Evolutionary conservation across 768 basidiomycete genomes (phyloP).

Genomic region (Hysterangium stoloniferum): DNA sequence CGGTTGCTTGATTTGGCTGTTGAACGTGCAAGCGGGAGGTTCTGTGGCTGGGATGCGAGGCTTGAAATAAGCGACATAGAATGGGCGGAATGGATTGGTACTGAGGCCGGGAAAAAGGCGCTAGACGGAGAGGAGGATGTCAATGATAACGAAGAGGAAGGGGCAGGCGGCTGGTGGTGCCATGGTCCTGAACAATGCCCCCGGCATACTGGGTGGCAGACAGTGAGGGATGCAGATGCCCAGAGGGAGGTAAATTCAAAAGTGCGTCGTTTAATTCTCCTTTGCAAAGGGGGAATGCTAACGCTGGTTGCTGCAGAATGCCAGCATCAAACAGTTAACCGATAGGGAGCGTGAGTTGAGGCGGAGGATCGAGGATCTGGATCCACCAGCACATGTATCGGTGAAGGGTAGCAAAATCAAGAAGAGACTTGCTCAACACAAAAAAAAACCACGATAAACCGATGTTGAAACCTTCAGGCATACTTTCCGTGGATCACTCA

Average conservation of each 20-base stretch:
- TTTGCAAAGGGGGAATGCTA: not conserved
- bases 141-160: constrained; percentile 35
- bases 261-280: constrained; percentile 20
- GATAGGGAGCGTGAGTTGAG: constrained; percentile 73
- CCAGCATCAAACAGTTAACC: constrained; percentile 36
- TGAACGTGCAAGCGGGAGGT: constrained; percentile 50
- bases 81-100: constrained; percentile 48
- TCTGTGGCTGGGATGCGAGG: constrained; percentile 87
- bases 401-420: not conserved
- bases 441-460: not conserved
- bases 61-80: constrained; percentile 79
- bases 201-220: constrained; percentile 83
- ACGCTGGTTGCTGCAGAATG: constrained; percentile 6
- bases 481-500: not conserved
- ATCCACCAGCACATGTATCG: constrained; percentile 16
- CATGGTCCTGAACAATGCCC: constrained; percentile 66
- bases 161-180: constrained; percentile 70
- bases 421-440: not conserved
- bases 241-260: constrained; percentile 69
- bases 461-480: too few species aligned
- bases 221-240: constrained; percentile 63
- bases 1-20: constrained; percentile 57
- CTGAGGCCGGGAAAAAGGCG: constrained; percentile 22
- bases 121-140: constrained; percentile 33
- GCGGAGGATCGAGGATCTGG: constrained; percentile 63